Evolutionary conservation across 148 eudicot genomes (phyloP).

Genomic region (Silene conica): DNA sequence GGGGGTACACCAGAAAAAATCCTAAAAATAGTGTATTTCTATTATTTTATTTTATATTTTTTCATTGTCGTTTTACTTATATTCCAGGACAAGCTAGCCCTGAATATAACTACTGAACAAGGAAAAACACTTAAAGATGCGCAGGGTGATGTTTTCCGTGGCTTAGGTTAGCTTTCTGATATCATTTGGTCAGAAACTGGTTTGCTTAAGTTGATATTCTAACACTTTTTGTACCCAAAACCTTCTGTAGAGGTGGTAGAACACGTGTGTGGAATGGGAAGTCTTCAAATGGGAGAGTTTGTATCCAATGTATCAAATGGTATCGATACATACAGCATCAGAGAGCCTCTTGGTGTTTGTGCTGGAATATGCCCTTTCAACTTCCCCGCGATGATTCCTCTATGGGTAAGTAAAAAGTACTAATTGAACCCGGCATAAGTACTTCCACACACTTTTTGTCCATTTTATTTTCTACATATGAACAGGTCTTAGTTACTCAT

Average conservation of each 20-base stretch:
- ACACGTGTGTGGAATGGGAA: conserved; percentile 97
- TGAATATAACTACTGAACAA: conserved; percentile 91
- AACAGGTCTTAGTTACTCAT: not conserved
- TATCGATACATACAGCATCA: conserved; percentile 85
- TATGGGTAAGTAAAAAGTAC: conserved; percentile 57
- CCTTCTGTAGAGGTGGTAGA: conserved; percentile 85
- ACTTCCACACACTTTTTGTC: conserved; percentile 4
- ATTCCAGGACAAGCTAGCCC: conserved; percentile 83
- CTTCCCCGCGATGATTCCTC: conserved; percentile 96
- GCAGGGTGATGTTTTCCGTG: conserved; percentile 96
- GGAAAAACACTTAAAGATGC: conserved; percentile 98
- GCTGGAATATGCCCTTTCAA: conserved; percentile 98
- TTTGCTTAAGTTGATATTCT: conserved; percentile 3
- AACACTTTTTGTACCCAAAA: not conserved
- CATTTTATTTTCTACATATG: not conserved
- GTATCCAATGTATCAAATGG: conserved; percentile 79
- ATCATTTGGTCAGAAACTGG: not conserved
- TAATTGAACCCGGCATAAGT: not conserved
- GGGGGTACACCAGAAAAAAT: not conserved
- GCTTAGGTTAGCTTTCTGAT: conserved; percentile 59
- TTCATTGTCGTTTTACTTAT: not conserved
- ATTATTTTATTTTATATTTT: not conserved
- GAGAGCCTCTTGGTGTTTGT: conserved; percentile 97
- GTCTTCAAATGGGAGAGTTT: conserved; percentile 92
- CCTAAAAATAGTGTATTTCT: not conserved